These are phyloP conservation scores for Chrysoporthe puriensis DNA, from an alignment of 2,329 filamentous ascomycete species.

Conservation along the genomic window DNA sequence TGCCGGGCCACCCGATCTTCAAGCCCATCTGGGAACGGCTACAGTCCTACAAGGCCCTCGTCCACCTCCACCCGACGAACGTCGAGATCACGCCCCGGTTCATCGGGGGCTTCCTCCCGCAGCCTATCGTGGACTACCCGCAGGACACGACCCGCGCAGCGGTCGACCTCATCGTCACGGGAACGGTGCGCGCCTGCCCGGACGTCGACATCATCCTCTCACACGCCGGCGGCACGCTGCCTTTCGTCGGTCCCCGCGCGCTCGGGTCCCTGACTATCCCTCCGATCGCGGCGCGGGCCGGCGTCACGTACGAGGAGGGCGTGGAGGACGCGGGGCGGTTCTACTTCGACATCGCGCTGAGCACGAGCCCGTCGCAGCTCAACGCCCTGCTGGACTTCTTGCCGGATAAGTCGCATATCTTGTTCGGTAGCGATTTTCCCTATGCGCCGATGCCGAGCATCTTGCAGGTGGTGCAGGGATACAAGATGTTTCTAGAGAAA, in stretches of 20 bases:
- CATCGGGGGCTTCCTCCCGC: constrained; percentile 31
- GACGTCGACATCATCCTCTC: constrained; percentile 49
- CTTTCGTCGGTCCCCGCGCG: constrained; percentile 41
- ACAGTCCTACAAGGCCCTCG: constrained; percentile 32
- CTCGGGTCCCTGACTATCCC: constrained; percentile 26
- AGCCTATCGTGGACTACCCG: constrained; percentile 41
- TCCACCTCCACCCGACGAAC: constrained; percentile 35
- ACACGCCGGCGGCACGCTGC: constrained; percentile 49
- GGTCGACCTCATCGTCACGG: constrained; percentile 44
- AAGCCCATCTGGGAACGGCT: constrained; percentile 35
- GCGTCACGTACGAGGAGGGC: constrained; percentile 25
- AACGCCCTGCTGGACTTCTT: constrained; percentile 37
- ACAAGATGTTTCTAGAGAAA: constrained; percentile 23
- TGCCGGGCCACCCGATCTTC: constrained; percentile 33
- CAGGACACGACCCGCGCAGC: constrained; percentile 49
- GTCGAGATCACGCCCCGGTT: constrained; percentile 24
- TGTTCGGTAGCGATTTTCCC: constrained; percentile 43
- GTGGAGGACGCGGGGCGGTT: constrained; percentile 34
- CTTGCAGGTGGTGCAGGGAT: constrained; percentile 14
- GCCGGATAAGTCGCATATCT: constrained; percentile 32
- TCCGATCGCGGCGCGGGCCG: constrained; percentile 12
- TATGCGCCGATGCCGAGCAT: constrained; percentile 37
- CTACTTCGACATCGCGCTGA: constrained; percentile 43
- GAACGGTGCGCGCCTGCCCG: constrained; percentile 36
- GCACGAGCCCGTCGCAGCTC: constrained; percentile 34